phyloP scores from a whole-genome alignment of 495 filamentous ascomycete species.

The Pyrenopolyporus hunteri region DNA sequence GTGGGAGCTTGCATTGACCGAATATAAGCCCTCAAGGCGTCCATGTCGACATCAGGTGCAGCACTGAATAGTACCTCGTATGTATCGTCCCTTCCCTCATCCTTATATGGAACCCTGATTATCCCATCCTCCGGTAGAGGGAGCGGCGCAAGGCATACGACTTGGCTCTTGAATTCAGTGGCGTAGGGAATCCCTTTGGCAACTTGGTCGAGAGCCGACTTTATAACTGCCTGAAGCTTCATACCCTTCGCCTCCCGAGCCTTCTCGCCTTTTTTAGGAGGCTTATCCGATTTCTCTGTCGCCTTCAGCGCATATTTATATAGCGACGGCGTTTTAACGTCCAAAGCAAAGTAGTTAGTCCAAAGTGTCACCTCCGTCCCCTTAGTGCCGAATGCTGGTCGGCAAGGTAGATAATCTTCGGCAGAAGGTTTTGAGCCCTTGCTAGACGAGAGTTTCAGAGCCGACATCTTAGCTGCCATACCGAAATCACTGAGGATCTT shows the following conservation, averaged over 20 bases:
- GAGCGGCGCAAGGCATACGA: constrained; percentile 53
- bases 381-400: constrained; percentile 65
- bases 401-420: constrained; percentile 44
- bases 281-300: constrained; percentile 8
- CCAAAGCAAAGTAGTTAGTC: constrained; percentile 69
- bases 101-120: constrained; percentile 51
- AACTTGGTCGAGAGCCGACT: constrained; percentile 52
- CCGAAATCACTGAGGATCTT: constrained; percentile 34
- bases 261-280: constrained; percentile 44
- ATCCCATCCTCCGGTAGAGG: constrained; percentile 40
- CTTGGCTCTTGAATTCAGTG: constrained; percentile 63
- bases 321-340: constrained; percentile 45
- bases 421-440: constrained; percentile 17
- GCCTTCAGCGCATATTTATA: constrained; percentile 48
- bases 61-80: constrained; percentile 55
- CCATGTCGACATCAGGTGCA: constrained; percentile 50
- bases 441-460: constrained; percentile 33
- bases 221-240: constrained; percentile 61
- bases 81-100: constrained; percentile 50
- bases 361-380: constrained; percentile 61
- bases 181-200: constrained; percentile 45
- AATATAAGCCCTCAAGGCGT: constrained; percentile 59
- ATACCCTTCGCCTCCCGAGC: constrained; percentile 51
- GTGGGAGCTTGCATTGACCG: constrained; percentile 47
- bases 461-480: constrained; percentile 36